Base-by-base conservation (phyloP, 345 rosid genomes). In the Linum lewisii region DNA sequence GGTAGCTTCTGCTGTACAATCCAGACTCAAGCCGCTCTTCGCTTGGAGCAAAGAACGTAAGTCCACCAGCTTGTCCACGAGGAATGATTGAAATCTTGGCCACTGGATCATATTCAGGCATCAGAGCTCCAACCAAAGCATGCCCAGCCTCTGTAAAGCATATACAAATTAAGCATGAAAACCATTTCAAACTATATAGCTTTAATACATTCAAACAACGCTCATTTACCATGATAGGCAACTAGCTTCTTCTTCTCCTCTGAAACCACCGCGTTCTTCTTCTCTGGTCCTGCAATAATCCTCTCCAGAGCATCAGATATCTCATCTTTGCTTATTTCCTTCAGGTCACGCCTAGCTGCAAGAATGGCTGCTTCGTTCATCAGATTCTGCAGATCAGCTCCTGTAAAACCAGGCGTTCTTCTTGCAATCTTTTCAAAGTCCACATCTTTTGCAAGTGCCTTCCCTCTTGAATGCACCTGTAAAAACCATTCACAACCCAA, bases 281-380 rank as follows among this genome's bases (percentile, higher is more conserved):
- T 93, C 79, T 93, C 99, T 8, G 99, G 99, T 62, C 99, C 97
- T 26, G 97, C 99, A 75, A 89, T 93, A 60, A 93, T 93, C 75
- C 99, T 83, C 79, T 93, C 99, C 21, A 89, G 77, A 54, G 97
- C 99, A 85, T 93, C 99, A 0, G 95, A 81, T 61, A 93, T 93
- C 75, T 89, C 99, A 51, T 93, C 99, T 59, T 93, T 89, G 78
- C 97, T 93, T 60, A 93, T 89, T 75, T 93, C 97, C 85, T 93
- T 93, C 18, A 93, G 97, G 56, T 87, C 91, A 59, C 95, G 91
- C 72, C 99, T 82, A 15, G 99, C 99, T 6, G 99, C 97, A 64
- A 92, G 86, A 70, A 92, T 88, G 54, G 99, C 97, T 2, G 97
- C 99, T 68, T 93, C 99, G 61, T 89, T 93, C 99, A 88, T 93